Percentiles rank a stretch among this genome's conserved stretches.
These are phyloP conservation scores for Saksenaea vasiformis DNA, from an alignment of 371 early-diverging fungal genomes.

Conservation along the genomic window DNA sequence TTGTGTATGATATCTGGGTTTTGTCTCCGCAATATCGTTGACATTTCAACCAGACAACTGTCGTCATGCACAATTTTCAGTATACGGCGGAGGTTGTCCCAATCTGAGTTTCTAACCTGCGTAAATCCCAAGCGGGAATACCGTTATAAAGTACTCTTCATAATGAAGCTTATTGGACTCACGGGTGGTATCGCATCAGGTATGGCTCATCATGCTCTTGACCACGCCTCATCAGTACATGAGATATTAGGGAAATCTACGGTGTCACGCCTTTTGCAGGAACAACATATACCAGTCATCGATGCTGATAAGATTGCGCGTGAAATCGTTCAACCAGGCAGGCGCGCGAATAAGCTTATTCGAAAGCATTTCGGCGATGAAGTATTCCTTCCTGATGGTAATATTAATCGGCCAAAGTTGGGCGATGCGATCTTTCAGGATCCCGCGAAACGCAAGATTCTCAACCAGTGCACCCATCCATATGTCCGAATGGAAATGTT, in stretches of 20 bases:
- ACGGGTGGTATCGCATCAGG: conserved; percentile 96
- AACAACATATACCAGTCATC: conserved; percentile 74
- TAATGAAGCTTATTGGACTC: conserved; percentile 86
- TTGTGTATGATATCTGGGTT: too few relatives aligned
- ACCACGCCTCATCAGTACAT: background rate
- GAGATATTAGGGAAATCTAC: conserved; percentile 73
- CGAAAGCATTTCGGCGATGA: conserved; percentile 75
- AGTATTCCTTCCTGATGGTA: conserved; percentile 60
- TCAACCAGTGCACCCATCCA: conserved; percentile 90
- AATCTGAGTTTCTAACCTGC: too few relatives aligned
- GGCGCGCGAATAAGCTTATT: conserved; percentile 69
- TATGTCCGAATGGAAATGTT: conserved; percentile 80
- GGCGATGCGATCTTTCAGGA: conserved; percentile 83
- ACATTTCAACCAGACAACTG: too few relatives aligned
- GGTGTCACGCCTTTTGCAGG: conserved; percentile 64
- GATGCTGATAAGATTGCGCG: conserved; percentile 93
- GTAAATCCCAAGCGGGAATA: too few relatives aligned
- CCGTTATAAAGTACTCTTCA: too few relatives aligned
- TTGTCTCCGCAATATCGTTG: too few relatives aligned
- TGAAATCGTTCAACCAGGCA: conserved; percentile 82
- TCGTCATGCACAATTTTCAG: too few relatives aligned
- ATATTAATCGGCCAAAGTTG: conserved; percentile 75
- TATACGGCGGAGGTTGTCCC: too few relatives aligned
- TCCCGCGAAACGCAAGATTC: conserved; percentile 62
- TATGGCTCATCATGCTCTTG: conserved; percentile 17